Evolutionary conservation across 805 yeast genomes (phyloP).

Genomic region (Clavispora santaluciae): DNA sequence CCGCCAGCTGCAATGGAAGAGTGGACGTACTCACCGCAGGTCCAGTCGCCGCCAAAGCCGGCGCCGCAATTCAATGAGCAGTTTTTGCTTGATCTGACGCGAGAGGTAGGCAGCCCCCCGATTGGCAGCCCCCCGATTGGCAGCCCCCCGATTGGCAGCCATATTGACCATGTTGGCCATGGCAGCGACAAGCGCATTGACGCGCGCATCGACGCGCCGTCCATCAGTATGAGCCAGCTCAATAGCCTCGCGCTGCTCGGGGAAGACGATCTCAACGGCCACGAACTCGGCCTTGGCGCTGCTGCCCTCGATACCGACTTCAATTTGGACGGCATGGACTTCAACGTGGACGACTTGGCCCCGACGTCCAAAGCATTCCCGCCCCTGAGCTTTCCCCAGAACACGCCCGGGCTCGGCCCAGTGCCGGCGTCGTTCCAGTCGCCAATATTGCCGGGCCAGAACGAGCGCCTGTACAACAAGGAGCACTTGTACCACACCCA

Average conservation of each 20-base stretch:
- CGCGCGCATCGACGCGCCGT: background rate
- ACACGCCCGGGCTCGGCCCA: slow-evolving; percentile 14
- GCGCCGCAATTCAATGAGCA: slow-evolving; percentile 3
- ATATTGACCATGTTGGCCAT: too few relatives aligned
- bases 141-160: background rate
- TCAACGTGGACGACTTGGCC: slow-evolving; percentile 11
- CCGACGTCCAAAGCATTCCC: slow-evolving; percentile 15
- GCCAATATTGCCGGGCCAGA: slow-evolving; percentile 40
- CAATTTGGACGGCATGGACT: slow-evolving; percentile 11
- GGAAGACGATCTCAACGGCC: background rate
- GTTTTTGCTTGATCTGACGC: slow-evolving; percentile 10
- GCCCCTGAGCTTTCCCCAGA: slow-evolving; percentile 14
- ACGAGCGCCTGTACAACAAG: slow-evolving; percentile 36
- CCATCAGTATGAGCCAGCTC: background rate
- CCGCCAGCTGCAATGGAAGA: background rate
- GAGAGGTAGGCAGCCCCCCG: background rate
- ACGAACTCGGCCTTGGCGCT: background rate
- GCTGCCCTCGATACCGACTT: slow-evolving; percentile 4
- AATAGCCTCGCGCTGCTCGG: background rate
- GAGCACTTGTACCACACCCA: slow-evolving; percentile 38
- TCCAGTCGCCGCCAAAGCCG: background rate
- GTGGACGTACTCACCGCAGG: background rate
- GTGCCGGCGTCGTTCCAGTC: slow-evolving; percentile 15
- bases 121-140: background rate
- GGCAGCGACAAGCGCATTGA: background rate